A percentile compares a stretch with the other conserved stretches of the same genome.
phyloP scores from a whole-genome alignment of 2,329 filamentous ascomycete species.

The Teratosphaeria viscida region DNA sequence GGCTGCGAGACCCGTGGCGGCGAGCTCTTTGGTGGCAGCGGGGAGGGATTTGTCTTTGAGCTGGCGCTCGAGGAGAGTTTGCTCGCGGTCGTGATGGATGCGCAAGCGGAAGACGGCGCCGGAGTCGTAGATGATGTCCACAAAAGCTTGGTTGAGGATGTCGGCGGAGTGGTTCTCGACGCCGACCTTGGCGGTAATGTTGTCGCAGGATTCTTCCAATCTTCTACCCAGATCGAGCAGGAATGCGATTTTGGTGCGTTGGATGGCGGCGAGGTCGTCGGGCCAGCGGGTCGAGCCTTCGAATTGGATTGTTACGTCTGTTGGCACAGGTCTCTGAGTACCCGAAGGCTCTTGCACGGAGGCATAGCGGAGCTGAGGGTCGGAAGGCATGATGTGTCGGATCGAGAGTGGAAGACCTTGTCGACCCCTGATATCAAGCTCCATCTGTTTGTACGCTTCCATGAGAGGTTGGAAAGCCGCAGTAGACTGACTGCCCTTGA shows the following conservation, averaged over 20 bases:
- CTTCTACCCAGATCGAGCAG: slow-evolving; percentile 62
- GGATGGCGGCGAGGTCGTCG: slow-evolving; percentile 80
- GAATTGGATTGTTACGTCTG: slow-evolving; percentile 78
- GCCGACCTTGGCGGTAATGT: slow-evolving; percentile 59
- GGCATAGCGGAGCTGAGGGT: slow-evolving; percentile 62
- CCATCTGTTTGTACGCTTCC: slow-evolving; percentile 60
- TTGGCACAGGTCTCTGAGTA: slow-evolving; percentile 41
- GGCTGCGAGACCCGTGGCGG: slow-evolving; percentile 56
- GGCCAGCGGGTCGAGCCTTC: slow-evolving; percentile 92
- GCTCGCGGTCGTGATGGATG: slow-evolving; percentile 81
- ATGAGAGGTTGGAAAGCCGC: slow-evolving; percentile 57
- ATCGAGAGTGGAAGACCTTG: slow-evolving; percentile 82
- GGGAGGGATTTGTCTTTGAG: slow-evolving; percentile 63
- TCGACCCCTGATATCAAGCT: slow-evolving; percentile 64
- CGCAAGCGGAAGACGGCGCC: slow-evolving; percentile 72
- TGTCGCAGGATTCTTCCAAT: slow-evolving; percentile 51
- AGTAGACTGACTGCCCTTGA: slow-evolving; percentile 29
- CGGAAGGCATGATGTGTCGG: slow-evolving; percentile 65
- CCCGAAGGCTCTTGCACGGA: slow-evolving; percentile 45
- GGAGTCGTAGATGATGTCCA: slow-evolving; percentile 65
- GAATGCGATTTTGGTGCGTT: slow-evolving; percentile 88
- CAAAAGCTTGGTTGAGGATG: slow-evolving; percentile 65
- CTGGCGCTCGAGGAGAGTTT: slow-evolving; percentile 66
- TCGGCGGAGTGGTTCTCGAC: slow-evolving; percentile 64
- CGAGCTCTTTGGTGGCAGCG: slow-evolving; percentile 55